Evolutionary conservation across 1,284 basidiomycete genomes (phyloP), one percentile per base, ranked within the genome.

Genomic region (Ustilago loliicola): DNA sequence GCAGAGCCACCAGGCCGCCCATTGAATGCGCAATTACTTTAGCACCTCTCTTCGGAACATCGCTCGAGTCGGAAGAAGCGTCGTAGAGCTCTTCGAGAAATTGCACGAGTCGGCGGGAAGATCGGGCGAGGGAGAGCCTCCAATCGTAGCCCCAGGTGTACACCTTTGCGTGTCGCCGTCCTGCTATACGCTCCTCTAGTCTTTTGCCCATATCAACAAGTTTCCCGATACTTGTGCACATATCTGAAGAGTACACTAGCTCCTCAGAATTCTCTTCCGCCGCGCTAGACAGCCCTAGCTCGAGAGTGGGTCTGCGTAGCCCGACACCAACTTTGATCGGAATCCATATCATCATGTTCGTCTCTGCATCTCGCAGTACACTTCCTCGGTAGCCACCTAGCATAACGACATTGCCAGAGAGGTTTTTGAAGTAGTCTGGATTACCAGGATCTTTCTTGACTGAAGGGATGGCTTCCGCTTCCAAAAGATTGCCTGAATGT

Each of bases 1-100:
- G 85, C 1, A 87, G 76, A 0, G 81, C 74, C 7, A 87, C 84
- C 0, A 87, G 68, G 0, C 86, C 86, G 23, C 86, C 86, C 86
- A 87, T 87, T 2, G 83, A 84, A 55, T 87, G 86, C 4, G 86
- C 86, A 1, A 87, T 70, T 25, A 87, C 82, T 27, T 83, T 82
- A 2, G 86, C 81, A 0, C 86, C 86, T 23, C 77, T 53, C 2
- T 85, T 82, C 13, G 45, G 48, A 5, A 10, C 30, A 27, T 56
- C 62, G 17, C 32, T 50, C 10, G 34, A 45, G 21, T 45, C 52
- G 0, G 63, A 42, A 15, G 77, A 83, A 23, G 79, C 77, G 3
- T 54, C 40, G 62, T 83, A 85, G 19, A 86, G 63, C 25, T 68
- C 27, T 30, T 70, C 53, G 25, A 77, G 55, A 21, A 82, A 71